Evolutionary conservation across 257 asterid genomes (phyloP), one percentile per base, ranked within the genome.

Genomic region (Agastache rugosa): DNA sequence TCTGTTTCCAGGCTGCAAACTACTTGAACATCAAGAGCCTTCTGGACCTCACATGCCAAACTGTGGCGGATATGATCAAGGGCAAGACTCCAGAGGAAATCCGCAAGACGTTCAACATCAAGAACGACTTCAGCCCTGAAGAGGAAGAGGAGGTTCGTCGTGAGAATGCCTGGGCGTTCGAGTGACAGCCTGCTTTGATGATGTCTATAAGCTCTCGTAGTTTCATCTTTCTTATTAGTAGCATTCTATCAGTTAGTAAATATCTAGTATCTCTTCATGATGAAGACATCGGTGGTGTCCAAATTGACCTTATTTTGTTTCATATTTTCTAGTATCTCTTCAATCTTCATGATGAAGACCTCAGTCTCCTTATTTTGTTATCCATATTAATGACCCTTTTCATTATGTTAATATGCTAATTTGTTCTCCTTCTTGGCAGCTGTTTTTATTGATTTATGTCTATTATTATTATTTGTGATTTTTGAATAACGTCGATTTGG

Each of bases 131-230:
- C 71, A 83, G 89, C 3, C 91, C 94, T 0, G 90, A 85, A 72
- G 96, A 91, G 63, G 96, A 88, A 41, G 93, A 83, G 75, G 89
- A 86, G 81, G 84, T 91, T 39, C 83, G 90, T 51, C 80, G 87
- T 80, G 94, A 89, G 87, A 85, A 91, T 41, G 83, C 87, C 0
- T 91, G 96, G 96, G 90, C 91, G 6, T 89, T 87, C 16, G 90
- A 85, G 82, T 89, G 90, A 89, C 12, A 29, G 23, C 61, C 20
- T 31, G 17, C 23, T 58, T 20, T 77, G 39, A 56, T 53, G 39
- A 37, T 62, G 37, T 60, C 14, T 53, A 31, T 50, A 50, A 17
- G 42, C 55, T 48, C 34, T 50, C 2, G 31, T 37, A 25, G 63
- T n/a, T n/a, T 17, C 2, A 19, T 20, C 3, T 31, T 15, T n/a